A percentile compares a stretch with the other conserved stretches of the same genome.
These are phyloP conservation scores for Acmispon strigosus DNA, from an alignment of 306 rosid genomes.

Conservation along the genomic window DNA sequence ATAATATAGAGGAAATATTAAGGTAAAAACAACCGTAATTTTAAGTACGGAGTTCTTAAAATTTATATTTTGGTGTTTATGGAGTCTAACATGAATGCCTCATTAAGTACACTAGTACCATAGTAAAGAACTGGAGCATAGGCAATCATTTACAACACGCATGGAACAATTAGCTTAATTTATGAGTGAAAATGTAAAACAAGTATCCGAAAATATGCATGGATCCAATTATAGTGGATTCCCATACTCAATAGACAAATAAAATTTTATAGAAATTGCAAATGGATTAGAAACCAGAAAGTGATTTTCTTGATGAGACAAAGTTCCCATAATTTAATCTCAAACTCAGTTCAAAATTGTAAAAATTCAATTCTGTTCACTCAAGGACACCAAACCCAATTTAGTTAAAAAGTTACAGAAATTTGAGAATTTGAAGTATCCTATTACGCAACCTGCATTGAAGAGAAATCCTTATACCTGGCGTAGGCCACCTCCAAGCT, in stretches of 20 bases:
- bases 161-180: neutral
- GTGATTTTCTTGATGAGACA: neutral
- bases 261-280: neutral
- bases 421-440: too few relatives aligned
- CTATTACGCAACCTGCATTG: too few relatives aligned
- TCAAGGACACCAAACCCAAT: neutral
- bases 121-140: neutral
- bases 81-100: neutral
- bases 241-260: too few relatives aligned
- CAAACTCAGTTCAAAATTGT: neutral
- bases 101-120: neutral
- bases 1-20: neutral
- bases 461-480: too few relatives aligned
- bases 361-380: neutral
- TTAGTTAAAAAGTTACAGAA: too few relatives aligned
- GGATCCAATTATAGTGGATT: too few relatives aligned
- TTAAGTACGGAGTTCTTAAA: neutral
- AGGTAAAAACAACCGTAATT: neutral
- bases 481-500: conserved; percentile 84
- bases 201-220: neutral
- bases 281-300: neutral
- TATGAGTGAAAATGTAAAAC: neutral
- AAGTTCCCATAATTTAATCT: neutral
- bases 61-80: neutral
- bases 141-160: neutral